Base-by-base conservation (phyloP, 2,329 filamentous ascomycete genomes). In the Fusarium staphyleae region DNA sequence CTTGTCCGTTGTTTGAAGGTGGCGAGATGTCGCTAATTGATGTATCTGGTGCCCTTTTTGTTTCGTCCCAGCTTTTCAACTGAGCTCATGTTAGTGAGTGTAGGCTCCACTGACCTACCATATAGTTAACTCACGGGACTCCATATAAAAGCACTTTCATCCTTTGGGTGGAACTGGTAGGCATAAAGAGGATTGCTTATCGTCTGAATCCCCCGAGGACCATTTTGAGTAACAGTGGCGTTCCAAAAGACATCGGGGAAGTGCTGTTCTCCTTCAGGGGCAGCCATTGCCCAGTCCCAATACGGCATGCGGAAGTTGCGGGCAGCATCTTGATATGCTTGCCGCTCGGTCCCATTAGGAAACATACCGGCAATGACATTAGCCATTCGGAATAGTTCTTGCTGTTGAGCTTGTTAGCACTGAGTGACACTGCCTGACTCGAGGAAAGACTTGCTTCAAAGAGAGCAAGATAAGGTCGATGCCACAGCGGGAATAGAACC, bases 401-500 rank as follows among this genome's bases (percentile, higher is more conserved):
- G 73, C 73, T 75, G 28, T 32, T 29, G 1, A 1, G n/a, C 3
- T 8, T 11, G 47, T 72, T 28, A 71, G 55, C 28, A n/a, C 1
- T 19, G n/a, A n/a, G 1, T 19, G n/a, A 6, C 13, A 2, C 2
- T 9, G 13, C 6, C 22, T 24, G 22, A 8, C 22, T 24, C 22
- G 22, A 24, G 22, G 8, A 3, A 22, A 7, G 2, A 30, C 68
- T 52, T 55, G 82, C 83, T 77, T 86, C 83, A 51, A 83, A 83
- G 43, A 85, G 70, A 24, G 79, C 81, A 52, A 95, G 77, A 71
- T 93, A 96, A 1, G 90, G 89, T 42, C 91, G 84, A 77, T 96
- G 91, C 91, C 91, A 96, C 32, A 87, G 82, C 32, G 88, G 84
- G 69, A 96, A 95, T 13, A 95, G 76, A 33, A 87, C 84, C 2